Base-by-base conservation (phyloP, 306 rosid species). In the Cucumis cinereus region DNA sequence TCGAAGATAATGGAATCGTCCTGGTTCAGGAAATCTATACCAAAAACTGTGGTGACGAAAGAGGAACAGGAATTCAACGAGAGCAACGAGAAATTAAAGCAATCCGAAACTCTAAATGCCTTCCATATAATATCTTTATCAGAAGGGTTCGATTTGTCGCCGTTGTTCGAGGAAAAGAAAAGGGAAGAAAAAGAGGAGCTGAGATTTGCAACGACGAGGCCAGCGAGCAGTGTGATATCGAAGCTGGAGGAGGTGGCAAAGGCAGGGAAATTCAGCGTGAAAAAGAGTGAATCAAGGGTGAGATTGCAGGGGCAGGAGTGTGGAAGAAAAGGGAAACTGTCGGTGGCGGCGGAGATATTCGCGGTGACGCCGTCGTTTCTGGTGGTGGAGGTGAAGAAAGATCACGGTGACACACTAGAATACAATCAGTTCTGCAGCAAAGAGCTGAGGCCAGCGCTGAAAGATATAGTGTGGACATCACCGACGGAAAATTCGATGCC, bases 371-470 rank as follows among this genome's bases (percentile, higher is more conserved):
- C 96, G 76, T 86, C 97, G 63, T 84, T 95, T 40, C 0, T 89
- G 78, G 97, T 95, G 77, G 96, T 92, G 62, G 99, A 90, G 77
- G 99, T 95, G 35, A 95, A 90, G 97, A 95, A 92, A 79, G 88
- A 92, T 30, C 85, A 38, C 0, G 99, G 99, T 0, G 99, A 95
- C 36, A 89, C 96, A 0, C 79, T 90, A 41, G 99, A 95, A 90
- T 95, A 95, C 38, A 89, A 89, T 41, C 93, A 95, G 26, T 95
- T 95, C 89, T 95, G 99, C 75, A 92, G 81, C 73, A 88, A 95
- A 53, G 90, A 95, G 88, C 97, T 95, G 52, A 88, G 98, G 14
- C 99, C 99, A 35, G 98, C 97, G 3, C 88, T 95, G 8, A 92
- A 92, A 41, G 99, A 95, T 76, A 92, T 95, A 30, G 82, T 84